phyloP scores from a whole-genome alignment of 805 yeast species.

The Tetrapisispora namnaoensis region DNA sequence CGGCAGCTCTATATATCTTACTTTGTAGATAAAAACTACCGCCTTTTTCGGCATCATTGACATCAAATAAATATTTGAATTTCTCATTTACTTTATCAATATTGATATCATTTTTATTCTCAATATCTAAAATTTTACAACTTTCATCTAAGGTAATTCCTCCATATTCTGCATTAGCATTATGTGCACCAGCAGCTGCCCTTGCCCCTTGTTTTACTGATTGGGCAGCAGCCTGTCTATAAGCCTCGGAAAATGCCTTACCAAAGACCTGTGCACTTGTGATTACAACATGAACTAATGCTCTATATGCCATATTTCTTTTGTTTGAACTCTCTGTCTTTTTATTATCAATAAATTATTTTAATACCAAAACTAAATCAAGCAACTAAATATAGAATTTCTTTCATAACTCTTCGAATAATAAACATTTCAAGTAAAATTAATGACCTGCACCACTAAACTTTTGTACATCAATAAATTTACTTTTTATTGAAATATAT shows the following conservation, averaged over 20 bases:
- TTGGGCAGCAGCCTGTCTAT: slow-evolving; percentile 91
- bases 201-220: slow-evolving; percentile 63
- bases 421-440: no score
- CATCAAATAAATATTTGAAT: slow-evolving; percentile 74
- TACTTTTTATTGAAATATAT: not conserved
- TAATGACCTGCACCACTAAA: no score
- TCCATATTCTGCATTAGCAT: slow-evolving; percentile 40
- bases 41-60: slow-evolving; percentile 90
- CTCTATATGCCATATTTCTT: slow-evolving; percentile 70
- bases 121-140: slow-evolving; percentile 78
- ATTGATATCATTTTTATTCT: slow-evolving; percentile 42
- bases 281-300: slow-evolving; percentile 76
- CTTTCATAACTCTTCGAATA: no score
- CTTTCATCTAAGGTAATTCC: slow-evolving; percentile 88
- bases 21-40: slow-evolving; percentile 90
- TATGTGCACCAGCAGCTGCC: slow-evolving; percentile 31
- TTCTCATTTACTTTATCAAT: slow-evolving; percentile 55
- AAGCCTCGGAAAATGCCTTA: slow-evolving; percentile 92
- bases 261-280: slow-evolving; percentile 97
- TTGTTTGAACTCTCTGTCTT: not conserved
- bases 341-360: not conserved
- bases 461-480: no score
- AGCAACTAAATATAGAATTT: not conserved
- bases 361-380: not conserved
- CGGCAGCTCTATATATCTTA: slow-evolving; percentile 90